Conservation (phyloP, 805 yeast genomes). For the Brettanomyces naardenensis region DNA sequence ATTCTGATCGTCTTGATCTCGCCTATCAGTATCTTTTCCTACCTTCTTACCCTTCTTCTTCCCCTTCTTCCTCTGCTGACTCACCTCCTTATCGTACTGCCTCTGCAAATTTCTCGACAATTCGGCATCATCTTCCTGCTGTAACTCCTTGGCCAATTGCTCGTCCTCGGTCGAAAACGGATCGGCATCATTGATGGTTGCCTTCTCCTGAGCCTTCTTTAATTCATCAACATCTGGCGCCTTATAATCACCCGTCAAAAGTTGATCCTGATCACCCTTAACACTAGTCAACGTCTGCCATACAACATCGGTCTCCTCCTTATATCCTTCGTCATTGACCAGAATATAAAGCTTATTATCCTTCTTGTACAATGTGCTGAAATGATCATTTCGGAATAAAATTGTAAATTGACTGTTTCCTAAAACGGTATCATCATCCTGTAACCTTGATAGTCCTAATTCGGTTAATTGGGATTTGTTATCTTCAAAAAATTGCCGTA, state of each 20-base stretch:
- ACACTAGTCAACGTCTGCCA: conserved; percentile 76
- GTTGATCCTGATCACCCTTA: conserved; percentile 62
- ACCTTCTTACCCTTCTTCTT: background rate
- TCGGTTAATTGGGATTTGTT: conserved; percentile 73
- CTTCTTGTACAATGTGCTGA: conserved; percentile 56
- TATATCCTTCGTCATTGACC: conserved; percentile 68
- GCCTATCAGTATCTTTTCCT: no score
- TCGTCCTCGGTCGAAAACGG: conserved; percentile 20
- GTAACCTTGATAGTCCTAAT: conserved; percentile 47
- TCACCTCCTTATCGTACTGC: conserved; percentile 8
- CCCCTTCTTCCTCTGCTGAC: background rate
- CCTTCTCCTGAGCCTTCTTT: background rate
- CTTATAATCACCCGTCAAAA: conserved; percentile 57
- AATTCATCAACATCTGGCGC: conserved; percentile 22
- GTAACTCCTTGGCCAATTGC: conserved; percentile 23
- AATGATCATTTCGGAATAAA: conserved; percentile 87
- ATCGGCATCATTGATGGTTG: conserved; percentile 11
- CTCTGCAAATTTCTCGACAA: conserved; percentile 22
- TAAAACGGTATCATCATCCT: conserved; percentile 13
- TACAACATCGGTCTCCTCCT: conserved; percentile 40
- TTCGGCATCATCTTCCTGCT: conserved; percentile 25
- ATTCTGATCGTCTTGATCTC: no score
- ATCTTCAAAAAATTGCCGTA: conserved; percentile 39
- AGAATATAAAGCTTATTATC: conserved; percentile 47
- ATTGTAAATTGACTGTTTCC: conserved; percentile 51